phyloP scores from a whole-genome alignment of 2,329 filamentous ascomycete genomes.

The Calonectria leucothoes region DNA sequence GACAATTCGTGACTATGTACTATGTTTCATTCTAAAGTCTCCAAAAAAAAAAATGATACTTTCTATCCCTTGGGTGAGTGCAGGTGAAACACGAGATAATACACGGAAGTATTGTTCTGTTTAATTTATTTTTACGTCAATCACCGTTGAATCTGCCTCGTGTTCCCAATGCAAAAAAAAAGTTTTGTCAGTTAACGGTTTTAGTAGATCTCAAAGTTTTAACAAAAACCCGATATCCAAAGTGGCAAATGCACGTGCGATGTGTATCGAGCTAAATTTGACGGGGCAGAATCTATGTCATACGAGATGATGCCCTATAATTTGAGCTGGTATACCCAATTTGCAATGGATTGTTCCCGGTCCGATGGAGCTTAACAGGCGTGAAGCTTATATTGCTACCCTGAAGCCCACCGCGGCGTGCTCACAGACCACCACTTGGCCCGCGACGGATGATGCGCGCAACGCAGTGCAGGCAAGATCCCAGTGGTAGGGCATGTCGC shows the following conservation, averaged over 20 bases:
- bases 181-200: background rate
- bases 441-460: background rate
- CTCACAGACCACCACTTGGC: slow-evolving; percentile 8
- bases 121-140: background rate
- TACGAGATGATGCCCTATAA: background rate
- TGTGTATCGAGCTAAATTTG: background rate
- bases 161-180: background rate
- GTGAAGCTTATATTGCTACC: slow-evolving; percentile 6
- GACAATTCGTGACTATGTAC: background rate
- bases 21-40: background rate
- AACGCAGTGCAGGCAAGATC: slow-evolving; percentile 6
- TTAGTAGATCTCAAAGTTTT: background rate
- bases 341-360: background rate
- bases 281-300: background rate
- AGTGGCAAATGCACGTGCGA: background rate
- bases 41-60: background rate
- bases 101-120: background rate
- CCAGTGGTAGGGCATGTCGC: background rate
- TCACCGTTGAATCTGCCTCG: background rate
- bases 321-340: background rate
- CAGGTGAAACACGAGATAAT: background rate
- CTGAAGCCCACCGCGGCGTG: background rate
- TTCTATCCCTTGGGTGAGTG: background rate
- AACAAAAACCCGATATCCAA: background rate
- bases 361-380: background rate